These are phyloP conservation scores for Dunaliella sp. DNA, from an alignment of 139 green algal genomes.

Conservation along the genomic window DNA sequence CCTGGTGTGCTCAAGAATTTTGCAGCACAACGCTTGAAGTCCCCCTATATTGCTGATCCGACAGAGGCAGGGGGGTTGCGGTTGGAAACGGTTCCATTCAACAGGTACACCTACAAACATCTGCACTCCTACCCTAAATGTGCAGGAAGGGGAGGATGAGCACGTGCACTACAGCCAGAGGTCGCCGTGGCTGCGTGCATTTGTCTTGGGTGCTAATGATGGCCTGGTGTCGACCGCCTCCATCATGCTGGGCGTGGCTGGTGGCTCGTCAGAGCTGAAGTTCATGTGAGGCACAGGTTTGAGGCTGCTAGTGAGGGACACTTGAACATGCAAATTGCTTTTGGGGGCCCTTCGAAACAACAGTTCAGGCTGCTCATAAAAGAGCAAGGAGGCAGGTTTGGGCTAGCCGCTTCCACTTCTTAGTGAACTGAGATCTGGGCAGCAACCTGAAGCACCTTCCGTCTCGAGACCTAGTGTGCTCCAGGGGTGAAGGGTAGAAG, in stretches of 20 bases:
- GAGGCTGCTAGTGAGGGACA: background rate
- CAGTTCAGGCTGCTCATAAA: background rate
- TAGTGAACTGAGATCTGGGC: background rate
- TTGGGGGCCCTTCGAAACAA: background rate
- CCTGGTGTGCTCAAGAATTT: too few relatives aligned
- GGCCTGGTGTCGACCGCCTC: conserved; percentile 18
- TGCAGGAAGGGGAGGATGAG: conserved; percentile 18
- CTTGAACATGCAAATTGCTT: background rate
- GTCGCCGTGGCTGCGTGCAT: conserved; percentile 27
- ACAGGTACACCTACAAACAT: too few relatives aligned
- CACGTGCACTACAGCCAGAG: conserved; percentile 29
- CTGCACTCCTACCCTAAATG: too few relatives aligned
- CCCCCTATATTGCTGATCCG: too few relatives aligned
- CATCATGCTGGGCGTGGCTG: conserved; percentile 33
- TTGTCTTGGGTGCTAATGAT: conserved; percentile 24
- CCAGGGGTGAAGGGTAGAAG: too few relatives aligned
- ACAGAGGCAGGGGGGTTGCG: too few relatives aligned
- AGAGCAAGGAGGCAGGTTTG: background rate
- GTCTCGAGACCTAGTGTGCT: too few relatives aligned
- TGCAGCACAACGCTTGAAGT: too few relatives aligned
- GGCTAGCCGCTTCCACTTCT: background rate
- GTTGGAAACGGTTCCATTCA: too few relatives aligned
- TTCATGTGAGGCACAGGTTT: conserved; percentile 31
- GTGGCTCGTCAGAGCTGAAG: conserved; percentile 21
- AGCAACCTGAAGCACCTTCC: too few relatives aligned